Base-by-base conservation (phyloP, 768 basidiomycete species). In the Tephrocybe sp. region DNA sequence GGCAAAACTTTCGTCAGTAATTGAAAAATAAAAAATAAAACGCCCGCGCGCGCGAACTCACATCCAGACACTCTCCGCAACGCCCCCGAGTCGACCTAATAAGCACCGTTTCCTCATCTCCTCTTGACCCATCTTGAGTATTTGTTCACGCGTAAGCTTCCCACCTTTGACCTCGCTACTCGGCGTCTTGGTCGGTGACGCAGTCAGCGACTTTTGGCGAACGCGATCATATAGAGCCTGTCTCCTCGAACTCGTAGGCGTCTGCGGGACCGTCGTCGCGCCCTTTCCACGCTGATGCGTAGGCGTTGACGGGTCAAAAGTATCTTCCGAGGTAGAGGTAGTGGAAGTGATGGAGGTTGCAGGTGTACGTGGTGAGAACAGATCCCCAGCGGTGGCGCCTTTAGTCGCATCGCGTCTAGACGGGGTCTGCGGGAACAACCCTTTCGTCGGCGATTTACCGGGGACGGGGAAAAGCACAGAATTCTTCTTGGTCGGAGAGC, bases 31-130 rank as follows among this genome's bases (percentile, higher is more conserved):
- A 40, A 27, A 29, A 22, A 27, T 15, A 52, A 55, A 51, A 42
- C 29, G 41, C 49, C 49, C n/a, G n/a, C n/a, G n/a, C n/a, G n/a
- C n/a, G n/a, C n/a, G n/a, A n/a, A 69, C 83, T 64, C 54, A 88
- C 91, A 91, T 91, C 88, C 90, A 92, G 15, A 86, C 79, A 55
- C 89, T 87, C 61, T 93, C 90, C n/a, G 91, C 91, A 23, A 93
- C 79, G 9, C 86, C 84, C 22, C 78, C 77, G 6, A 93, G 76
- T 16, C 91, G 81, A 42, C 90, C 90, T 7, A 93, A 73, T 24
- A 91, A 64, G 56, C 86, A 89, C 30, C 89, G 74, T 49, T 86
- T 76, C 51, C 88, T 77, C 69, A 87, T 78, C 61, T 88, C 90
- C 50, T 91, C 88, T 60, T 90, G 88, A 34, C 83, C 74, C 47